Base-by-base conservation (phyloP, 805 yeast genomes). In the Kodamaea kaohsiungensis region DNA sequence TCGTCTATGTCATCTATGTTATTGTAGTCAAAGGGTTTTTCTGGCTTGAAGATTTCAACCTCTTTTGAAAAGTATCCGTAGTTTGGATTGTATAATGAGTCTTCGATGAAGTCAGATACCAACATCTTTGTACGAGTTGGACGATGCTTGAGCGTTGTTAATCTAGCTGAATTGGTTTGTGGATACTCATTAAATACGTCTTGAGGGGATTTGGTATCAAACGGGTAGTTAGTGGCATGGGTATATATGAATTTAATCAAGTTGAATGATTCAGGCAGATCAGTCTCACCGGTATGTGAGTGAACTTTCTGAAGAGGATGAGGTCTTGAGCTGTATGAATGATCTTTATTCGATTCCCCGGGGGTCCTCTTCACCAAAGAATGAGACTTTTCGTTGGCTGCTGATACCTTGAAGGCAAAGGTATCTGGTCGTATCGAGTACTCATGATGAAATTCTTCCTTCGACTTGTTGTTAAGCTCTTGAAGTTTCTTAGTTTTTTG, bases 11-110 rank as follows among this genome's bases (percentile, higher is more conserved):
- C 87, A 12, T 69, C 65, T 53, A 88, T 71, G 27, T 79, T 69
- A 33, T 76, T 73, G 65, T 85, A 89, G 46, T 85, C 81, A 61
- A 88, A 85, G 0, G 92, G 89, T 46, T 76, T 69, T 22, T 80
- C 81, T 1, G 86, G 84, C 55, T 87, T 86, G 67, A 86, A 89
- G 59, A 89, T 89, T 63, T 86, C 88, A 7, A 88, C 96, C 59
- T 88, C 88, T 59, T 84, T 81, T 1, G 91, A 79, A 61, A 90
- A 90, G 67, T 90, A 91, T 1, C 97, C 97, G 65, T 90, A 90
- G 58, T 78, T 64, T 0, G 93, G 91, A 68, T 91, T 88, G 65
- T 90, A 90, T 61, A 90, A 70, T 16, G 93, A 86, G 66, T 90
- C 96, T 61, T 89, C 96, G 54, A 90, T 91, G 69, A 88, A 91